A percentile compares a stretch with the other conserved stretches of the same genome.
These are phyloP conservation scores for Skeletonema menzelii DNA, from an alignment of 108 stramenopile species.

Conservation along the genomic window DNA sequence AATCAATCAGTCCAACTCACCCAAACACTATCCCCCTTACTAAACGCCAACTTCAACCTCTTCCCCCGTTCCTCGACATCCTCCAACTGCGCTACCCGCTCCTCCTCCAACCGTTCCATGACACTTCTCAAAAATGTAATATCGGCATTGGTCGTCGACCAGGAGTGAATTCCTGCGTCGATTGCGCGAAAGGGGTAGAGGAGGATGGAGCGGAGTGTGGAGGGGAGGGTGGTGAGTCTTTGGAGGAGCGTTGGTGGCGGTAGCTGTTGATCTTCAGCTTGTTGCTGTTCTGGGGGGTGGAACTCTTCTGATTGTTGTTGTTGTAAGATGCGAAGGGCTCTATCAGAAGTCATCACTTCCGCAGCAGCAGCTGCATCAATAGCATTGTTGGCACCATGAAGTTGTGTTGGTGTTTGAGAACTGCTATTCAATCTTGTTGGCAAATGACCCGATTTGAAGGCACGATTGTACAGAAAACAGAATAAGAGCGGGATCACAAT, in stretches of 20 bases:
- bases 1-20: slow-evolving; percentile 5
- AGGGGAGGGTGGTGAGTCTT: neutral
- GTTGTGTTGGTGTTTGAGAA: neutral
- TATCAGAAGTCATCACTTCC: neutral
- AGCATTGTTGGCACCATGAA: neutral
- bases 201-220: neutral
- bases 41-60: slow-evolving; percentile 19
- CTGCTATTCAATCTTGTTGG: neutral
- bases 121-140: neutral
- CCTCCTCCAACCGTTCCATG: slow-evolving; percentile 12
- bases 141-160: neutral
- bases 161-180: neutral
- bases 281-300: neutral
- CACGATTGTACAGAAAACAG: neutral
- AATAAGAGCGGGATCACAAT: neutral
- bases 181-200: neutral
- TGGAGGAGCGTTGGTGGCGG: neutral
- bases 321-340: neutral
- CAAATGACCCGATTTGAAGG: neutral
- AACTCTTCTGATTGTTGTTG: neutral
- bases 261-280: neutral
- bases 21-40: slow-evolving; percentile 14
- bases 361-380: neutral
- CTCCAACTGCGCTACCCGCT: slow-evolving; percentile 3
- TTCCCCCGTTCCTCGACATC: slow-evolving; percentile 10